Conservation (phyloP, 257 asterid species). For the Euphrasia confusa region DNA sequence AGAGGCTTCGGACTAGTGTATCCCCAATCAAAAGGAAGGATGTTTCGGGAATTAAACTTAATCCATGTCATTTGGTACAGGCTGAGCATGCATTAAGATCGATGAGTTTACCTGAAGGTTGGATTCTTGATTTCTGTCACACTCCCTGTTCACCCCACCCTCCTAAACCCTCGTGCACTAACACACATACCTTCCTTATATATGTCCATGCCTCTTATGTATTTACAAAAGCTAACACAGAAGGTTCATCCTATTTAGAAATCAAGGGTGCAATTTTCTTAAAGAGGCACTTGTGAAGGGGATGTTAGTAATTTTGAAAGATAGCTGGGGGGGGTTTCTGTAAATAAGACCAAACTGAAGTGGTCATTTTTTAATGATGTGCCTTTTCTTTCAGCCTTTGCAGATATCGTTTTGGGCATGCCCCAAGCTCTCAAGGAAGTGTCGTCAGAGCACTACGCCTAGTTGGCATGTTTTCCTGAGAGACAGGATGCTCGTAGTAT, state of each 20-base stretch:
- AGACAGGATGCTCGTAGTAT: constrained; percentile 11
- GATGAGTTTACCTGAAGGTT: constrained; percentile 91
- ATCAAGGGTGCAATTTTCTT: not conserved
- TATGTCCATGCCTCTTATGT: not conserved
- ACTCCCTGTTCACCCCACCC: not conserved
- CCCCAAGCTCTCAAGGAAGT: constrained; percentile 60
- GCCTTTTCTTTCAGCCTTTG: constrained; percentile 57
- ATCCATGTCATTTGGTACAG: constrained; percentile 59
- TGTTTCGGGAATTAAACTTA: constrained; percentile 29
- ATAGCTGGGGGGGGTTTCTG: not conserved
- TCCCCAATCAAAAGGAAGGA: constrained; percentile 38
- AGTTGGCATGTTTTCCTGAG: constrained; percentile 20
- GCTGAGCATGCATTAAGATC: constrained; percentile 82
- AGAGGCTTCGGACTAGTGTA: constrained; percentile 32
- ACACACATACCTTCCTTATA: not conserved
- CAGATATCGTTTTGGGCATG: constrained; percentile 81
- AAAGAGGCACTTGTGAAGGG: not conserved
- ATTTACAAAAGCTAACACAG: not conserved
- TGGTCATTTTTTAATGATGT: not conserved
- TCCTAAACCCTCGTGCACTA: not conserved
- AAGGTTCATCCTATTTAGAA: not conserved
- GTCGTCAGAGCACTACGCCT: constrained; percentile 34
- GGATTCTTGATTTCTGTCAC: constrained; percentile 14
- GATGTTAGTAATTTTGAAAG: not conserved
- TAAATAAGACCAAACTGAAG: not conserved